phyloP scores from a whole-genome alignment of 2,329 filamentous ascomycete genomes.

The Cordyceps farinosa region DNA sequence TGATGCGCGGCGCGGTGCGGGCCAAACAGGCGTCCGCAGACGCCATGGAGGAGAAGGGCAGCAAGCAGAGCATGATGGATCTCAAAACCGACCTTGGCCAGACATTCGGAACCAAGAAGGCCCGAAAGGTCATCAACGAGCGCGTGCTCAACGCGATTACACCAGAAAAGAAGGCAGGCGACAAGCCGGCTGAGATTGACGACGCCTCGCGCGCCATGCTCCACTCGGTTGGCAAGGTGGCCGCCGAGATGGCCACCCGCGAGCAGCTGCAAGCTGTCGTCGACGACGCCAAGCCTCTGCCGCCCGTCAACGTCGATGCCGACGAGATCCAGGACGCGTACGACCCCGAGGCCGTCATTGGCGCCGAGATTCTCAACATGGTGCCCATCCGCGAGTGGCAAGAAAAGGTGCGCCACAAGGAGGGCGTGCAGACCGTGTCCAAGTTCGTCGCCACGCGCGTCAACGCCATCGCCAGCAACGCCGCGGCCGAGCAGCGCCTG shows the following conservation, averaged over 20 bases:
- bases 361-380: slow-evolving; percentile 61
- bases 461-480: slow-evolving; percentile 47
- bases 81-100: slow-evolving; percentile 68
- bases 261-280: slow-evolving; percentile 62
- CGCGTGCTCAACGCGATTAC: slow-evolving; percentile 68
- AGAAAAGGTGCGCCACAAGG: slow-evolving; percentile 56
- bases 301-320: slow-evolving; percentile 64
- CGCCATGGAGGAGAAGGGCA: slow-evolving; percentile 36
- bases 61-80: slow-evolving; percentile 52
- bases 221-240: slow-evolving; percentile 57
- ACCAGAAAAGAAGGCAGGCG: slow-evolving; percentile 34
- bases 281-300: slow-evolving; percentile 69
- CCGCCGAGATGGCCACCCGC: slow-evolving; percentile 62
- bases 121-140: slow-evolving; percentile 70
- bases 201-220: slow-evolving; percentile 58
- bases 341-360: slow-evolving; percentile 62
- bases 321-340: slow-evolving; percentile 70
- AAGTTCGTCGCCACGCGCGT: slow-evolving; percentile 65
- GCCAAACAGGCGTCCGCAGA: slow-evolving; percentile 50
- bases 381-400: slow-evolving; percentile 74
- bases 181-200: slow-evolving; percentile 48
- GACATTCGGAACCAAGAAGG: slow-evolving; percentile 82
- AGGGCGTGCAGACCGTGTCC: slow-evolving; percentile 55
- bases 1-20: slow-evolving; percentile 54
- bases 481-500: slow-evolving; percentile 44